phyloP scores from a whole-genome alignment of 179 eudicot species.

The Carnegiea gigantea region DNA sequence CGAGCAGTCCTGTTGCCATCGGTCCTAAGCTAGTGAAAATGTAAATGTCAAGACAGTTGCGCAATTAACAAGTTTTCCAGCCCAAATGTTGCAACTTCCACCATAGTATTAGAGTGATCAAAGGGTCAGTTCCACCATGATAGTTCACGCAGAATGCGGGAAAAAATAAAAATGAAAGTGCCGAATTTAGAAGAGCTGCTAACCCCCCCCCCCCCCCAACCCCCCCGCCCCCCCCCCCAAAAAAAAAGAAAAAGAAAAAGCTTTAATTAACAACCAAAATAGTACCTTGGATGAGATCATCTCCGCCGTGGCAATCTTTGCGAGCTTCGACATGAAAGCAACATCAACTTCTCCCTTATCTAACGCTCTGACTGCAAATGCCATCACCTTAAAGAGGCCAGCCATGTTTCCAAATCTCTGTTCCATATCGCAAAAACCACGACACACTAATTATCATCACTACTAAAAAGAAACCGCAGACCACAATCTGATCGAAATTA shows the following conservation, averaged over 20 bases:
- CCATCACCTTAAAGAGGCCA: constrained; percentile 90
- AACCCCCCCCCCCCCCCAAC: too few relatives aligned
- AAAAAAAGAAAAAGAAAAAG: neutral
- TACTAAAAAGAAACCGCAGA: neutral
- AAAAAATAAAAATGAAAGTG: neutral
- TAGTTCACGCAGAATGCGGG: neutral
- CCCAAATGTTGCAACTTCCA: neutral
- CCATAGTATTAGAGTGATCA: neutral
- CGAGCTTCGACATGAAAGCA: constrained; percentile 66
- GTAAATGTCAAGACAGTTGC: neutral
- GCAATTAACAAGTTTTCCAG: neutral
- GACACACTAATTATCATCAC: neutral
- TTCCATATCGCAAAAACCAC: neutral
- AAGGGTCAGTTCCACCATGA: neutral
- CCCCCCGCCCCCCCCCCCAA: too few relatives aligned
- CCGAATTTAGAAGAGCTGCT: neutral
- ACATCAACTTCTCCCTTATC: constrained; percentile 62
- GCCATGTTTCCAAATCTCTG: constrained; percentile 95
- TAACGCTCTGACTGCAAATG: constrained; percentile 67
- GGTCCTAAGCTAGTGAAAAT: neutral
- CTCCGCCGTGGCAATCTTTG: constrained; percentile 86
- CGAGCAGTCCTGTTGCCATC: too few relatives aligned
- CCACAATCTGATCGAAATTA: constrained; percentile 25
- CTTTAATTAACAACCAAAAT: neutral
- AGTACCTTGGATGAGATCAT: constrained; percentile 86